Percentiles rank a stretch among this genome's conserved stretches.
These are phyloP conservation scores for Leonotis leonurus DNA, from an alignment of 257 asterid species.

Conservation along the genomic window DNA sequence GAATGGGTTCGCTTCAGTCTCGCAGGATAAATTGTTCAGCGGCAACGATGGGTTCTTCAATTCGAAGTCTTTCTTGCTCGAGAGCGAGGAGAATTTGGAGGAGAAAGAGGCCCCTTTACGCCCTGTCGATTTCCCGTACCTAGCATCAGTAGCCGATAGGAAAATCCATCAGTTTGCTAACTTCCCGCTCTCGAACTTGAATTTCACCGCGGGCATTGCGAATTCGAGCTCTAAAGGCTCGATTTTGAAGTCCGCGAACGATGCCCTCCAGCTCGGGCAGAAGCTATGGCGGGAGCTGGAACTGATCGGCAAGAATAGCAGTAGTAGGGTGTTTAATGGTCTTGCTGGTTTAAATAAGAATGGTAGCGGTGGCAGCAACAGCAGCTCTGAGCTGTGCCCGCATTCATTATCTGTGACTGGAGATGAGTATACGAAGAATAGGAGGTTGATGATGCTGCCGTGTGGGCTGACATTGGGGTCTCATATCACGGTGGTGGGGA, in stretches of 20 bases:
- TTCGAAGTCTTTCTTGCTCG: constrained; percentile 55
- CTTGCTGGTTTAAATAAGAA: constrained; percentile 2
- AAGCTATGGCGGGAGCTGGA: constrained; percentile 72
- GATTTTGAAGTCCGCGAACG: constrained; percentile 52
- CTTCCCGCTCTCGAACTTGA: constrained; percentile 39
- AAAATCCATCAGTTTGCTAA: constrained; percentile 15
- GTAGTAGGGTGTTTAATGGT: not conserved
- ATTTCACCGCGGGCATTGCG: constrained; percentile 46
- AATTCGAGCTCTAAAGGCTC: constrained; percentile 36
- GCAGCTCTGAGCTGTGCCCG: constrained; percentile 44
- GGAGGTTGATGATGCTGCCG: constrained; percentile 58
- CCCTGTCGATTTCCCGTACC: constrained; percentile 41
- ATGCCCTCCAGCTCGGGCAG: constrained; percentile 64
- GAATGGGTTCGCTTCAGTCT: constrained; percentile 39
- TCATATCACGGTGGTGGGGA: constrained; percentile 72
- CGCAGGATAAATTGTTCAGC: constrained; percentile 26
- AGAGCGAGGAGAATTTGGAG: constrained; percentile 60
- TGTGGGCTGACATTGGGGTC: constrained; percentile 89
- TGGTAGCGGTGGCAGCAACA: not conserved
- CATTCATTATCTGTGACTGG: constrained; percentile 51
- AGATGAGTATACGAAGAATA: constrained; percentile 39
- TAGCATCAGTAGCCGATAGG: constrained; percentile 38
- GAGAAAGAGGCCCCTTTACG: constrained; percentile 59
- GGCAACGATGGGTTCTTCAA: constrained; percentile 38
- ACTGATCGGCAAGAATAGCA: constrained; percentile 19